phyloP scores from a whole-genome alignment of 2,329 filamentous ascomycete species.

The Sporothrix schenckii region DNA sequence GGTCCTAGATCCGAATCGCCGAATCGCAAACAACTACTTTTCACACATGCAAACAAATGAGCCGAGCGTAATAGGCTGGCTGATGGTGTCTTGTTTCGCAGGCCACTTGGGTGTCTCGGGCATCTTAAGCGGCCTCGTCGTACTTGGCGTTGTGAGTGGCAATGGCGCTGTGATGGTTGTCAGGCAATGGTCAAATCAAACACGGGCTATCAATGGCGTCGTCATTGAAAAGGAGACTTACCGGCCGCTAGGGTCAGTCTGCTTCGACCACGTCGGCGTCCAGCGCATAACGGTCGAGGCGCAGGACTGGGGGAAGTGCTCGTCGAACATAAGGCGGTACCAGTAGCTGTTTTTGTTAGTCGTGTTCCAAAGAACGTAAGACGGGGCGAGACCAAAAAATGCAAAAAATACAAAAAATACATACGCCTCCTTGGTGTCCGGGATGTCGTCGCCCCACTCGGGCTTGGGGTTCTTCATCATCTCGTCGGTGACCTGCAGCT shows the following conservation, averaged over 20 bases:
- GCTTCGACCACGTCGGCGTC: constrained; percentile 96
- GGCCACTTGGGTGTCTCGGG: constrained; percentile 12
- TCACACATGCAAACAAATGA: constrained; percentile 11
- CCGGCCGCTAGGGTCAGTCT: constrained; percentile 93
- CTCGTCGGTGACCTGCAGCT: constrained; percentile 87
- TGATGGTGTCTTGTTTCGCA: background rate
- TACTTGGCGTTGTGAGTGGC: constrained; percentile 76
- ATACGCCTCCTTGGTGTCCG: constrained; percentile 94
- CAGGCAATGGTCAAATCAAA: background rate
- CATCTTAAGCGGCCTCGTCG: constrained; percentile 45
- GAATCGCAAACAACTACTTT: background rate
- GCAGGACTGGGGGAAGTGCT: constrained; percentile 92
- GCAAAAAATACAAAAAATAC: constrained; percentile 37
- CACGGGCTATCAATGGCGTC: background rate
- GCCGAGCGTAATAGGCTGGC: background rate
- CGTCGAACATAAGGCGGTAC: constrained; percentile 98
- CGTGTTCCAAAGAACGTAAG: background rate
- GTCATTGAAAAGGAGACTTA: constrained; percentile 47
- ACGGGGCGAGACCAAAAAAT: background rate
- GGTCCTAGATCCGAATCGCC: background rate
- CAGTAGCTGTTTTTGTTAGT: constrained; percentile 68
- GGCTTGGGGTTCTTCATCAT: constrained; percentile 98
- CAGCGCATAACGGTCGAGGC: constrained; percentile 93
- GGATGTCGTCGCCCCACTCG: constrained; percentile 91
- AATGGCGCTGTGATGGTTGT: constrained; percentile 67